Base-by-base conservation (phyloP, 2,329 filamentous ascomycete genomes). In the Beauveria asiatica region DNA sequence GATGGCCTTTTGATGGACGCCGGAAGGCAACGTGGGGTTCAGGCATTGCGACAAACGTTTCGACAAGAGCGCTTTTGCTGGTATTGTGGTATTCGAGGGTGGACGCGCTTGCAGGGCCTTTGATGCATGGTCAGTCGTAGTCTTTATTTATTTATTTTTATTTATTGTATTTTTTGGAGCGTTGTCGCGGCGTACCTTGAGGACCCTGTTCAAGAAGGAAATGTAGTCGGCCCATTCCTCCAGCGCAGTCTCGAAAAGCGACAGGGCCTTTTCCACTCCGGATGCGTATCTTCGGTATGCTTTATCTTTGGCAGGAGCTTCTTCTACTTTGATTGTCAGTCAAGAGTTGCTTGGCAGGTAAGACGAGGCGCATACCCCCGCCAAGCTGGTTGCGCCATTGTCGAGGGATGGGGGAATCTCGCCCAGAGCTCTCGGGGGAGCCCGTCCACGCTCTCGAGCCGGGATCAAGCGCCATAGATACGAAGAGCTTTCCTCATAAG, bases 191-290 rank as follows among this genome's bases (percentile, higher is more conserved):
- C 72, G 67, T 72, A 92, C 90, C 84, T 97, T 97, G 63, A 96
- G 80, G 53, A 99, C 80, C 63, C 91, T 86, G 70, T 90, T 95
- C 60, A 99, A 78, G 72, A 97, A 99, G 19, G 93, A 96, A 69
- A 99, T 99, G 72, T 99, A 99, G 76, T 99, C 94, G 53, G 95
- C 94, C 94, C 94, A 99, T 84, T 99, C 94, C 75, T 97, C 92
- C 66, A 97, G 80, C 33, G 91, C 86, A 17, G 90, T 92, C 71
- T 99, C 94, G 77, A 97, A 99, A 39, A 96, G 81, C 50, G 89
- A 84, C 63, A 99, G 81, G 39, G 92, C 89, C 72, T 92, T 85
- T 70, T 97, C 93, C 65, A 99, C 87, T 61, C 86, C 89, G 53
- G 87, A 84, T 49, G 92, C 91, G 83, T 97, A 99, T 73, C 92